Evolutionary conservation across 106 monocot genomes (phyloP).

Genomic region (Amphibolis antarctica): DNA sequence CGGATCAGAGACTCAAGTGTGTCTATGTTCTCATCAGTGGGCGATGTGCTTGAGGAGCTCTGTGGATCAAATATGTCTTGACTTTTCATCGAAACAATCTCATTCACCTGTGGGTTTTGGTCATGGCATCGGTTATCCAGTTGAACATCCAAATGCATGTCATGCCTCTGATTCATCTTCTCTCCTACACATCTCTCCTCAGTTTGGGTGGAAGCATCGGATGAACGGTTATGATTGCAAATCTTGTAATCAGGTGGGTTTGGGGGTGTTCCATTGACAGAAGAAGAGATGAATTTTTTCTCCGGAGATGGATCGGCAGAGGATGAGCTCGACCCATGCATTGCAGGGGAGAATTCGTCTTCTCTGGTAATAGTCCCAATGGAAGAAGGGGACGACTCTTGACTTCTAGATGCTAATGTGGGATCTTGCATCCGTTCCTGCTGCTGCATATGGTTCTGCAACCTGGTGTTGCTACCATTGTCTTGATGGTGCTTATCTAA

Average conservation of each 20-base stretch:
- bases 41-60: constrained; percentile 2
- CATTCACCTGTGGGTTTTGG: background rate
- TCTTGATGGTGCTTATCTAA: constrained; percentile 1
- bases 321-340: background rate
- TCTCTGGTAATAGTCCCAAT: background rate
- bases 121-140: background rate
- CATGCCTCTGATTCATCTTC: too few relatives aligned
- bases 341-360: constrained; percentile 1
- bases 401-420: constrained; percentile 2
- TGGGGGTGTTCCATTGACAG: background rate
- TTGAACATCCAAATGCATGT: background rate
- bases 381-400: constrained; percentile 16
- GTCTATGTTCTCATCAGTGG: constrained; percentile 7
- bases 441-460: background rate
- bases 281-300: background rate
- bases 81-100: background rate
- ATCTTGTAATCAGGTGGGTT: background rate
- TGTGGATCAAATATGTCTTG: background rate
- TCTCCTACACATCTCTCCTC: constrained; percentile 7
- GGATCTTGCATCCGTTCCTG: background rate
- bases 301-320: constrained; percentile 10
- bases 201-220: constrained; percentile 25
- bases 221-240: background rate
- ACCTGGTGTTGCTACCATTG: background rate
- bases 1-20: constrained; percentile 26